Evolutionary conservation across 2,329 filamentous ascomycete species (phyloP).

Genomic region (Stagonosporopsis chrysanthemi): DNA sequence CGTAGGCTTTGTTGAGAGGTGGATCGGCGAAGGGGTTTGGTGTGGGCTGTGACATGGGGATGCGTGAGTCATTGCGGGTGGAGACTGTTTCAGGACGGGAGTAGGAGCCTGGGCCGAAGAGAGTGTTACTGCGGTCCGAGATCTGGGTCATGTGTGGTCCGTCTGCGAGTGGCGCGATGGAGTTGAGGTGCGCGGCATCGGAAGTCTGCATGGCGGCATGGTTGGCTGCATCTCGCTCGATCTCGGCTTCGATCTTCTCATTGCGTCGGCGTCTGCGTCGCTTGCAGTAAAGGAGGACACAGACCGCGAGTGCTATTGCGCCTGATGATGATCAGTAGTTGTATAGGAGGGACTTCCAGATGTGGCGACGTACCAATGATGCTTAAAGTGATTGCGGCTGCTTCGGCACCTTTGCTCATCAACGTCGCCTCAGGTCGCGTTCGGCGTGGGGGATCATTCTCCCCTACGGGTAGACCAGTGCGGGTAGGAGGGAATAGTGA

Average conservation of each 20-base stretch:
- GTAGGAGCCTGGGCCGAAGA: conserved; percentile 39
- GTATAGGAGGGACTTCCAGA: background rate
- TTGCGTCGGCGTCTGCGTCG: conserved; percentile 31
- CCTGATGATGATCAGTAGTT: conserved; percentile 27
- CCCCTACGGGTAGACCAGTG: background rate
- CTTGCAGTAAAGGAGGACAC: conserved; percentile 32
- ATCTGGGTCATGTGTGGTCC: conserved; percentile 32
- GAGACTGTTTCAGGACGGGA: conserved; percentile 45
- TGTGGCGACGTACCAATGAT: conserved; percentile 36
- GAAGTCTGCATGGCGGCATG: conserved; percentile 28
- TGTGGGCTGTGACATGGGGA: conserved; percentile 33
- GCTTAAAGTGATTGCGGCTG: conserved; percentile 41
- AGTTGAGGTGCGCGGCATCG: conserved; percentile 32
- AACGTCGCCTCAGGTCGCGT: conserved; percentile 20
- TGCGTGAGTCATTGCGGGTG: conserved; percentile 33
- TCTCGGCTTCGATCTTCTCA: conserved; percentile 30
- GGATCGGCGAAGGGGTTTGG: conserved; percentile 48
- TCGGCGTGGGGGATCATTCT: conserved; percentile 13
- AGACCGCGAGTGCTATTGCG: conserved; percentile 36
- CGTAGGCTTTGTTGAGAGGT: conserved; percentile 47
- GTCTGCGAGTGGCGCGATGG: conserved; percentile 19
- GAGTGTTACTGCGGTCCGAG: conserved; percentile 34
- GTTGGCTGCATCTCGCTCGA: conserved; percentile 39
- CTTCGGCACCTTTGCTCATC: conserved; percentile 41
- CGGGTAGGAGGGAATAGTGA: background rate